Evolutionary conservation across 345 rosid species (phyloP), one percentile per base, ranked within the genome.

Genomic region (Populus ilicifolia): DNA sequence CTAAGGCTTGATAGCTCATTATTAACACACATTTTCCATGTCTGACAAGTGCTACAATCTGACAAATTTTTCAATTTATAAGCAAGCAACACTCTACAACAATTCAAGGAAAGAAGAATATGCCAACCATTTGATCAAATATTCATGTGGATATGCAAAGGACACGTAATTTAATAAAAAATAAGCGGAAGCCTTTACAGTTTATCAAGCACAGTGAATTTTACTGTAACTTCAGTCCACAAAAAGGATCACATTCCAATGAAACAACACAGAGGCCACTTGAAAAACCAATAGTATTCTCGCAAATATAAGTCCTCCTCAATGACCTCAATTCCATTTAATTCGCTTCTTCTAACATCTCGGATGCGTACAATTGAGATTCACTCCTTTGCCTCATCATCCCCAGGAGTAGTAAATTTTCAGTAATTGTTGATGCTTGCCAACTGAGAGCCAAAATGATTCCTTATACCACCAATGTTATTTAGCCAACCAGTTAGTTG

Each of bases 401-500:
- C 36, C 35, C 68, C 20, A 5, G 7, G 38, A 18, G 10, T 4
- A 5, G 35, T 64, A 4, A 64, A 29, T 52, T 52, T 21, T 20
- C 59, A 52, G 59, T 52, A 52, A 52, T 20, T 52, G 7, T 52
- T 52, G 23, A 20, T 52, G 59, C 59, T 7, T 20, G 3, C 59
- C 59, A 52, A 18, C 59, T 43, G 25, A 21, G n/a, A 27, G 1
- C 23, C 70, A 29, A 20, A 12, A 39, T 16, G 18, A 29, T 27
- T 27, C 38, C n/a, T 29, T 29, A 74, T 29, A 52, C 59, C 21
- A 30, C 65, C 27, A 79, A 72, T 30, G 35, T 25, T 35, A 46
- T 48, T 8, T 14, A 59, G 50, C 79, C 71, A 76, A 75, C 61
- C 20, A 2, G 71, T 76, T 56, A 64, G 73, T 73, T 25, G 64